Evolutionary conservation across 345 rosid genomes (phyloP), one percentile per base, ranked within the genome.

Genomic region (Dimocarpus longan): DNA sequence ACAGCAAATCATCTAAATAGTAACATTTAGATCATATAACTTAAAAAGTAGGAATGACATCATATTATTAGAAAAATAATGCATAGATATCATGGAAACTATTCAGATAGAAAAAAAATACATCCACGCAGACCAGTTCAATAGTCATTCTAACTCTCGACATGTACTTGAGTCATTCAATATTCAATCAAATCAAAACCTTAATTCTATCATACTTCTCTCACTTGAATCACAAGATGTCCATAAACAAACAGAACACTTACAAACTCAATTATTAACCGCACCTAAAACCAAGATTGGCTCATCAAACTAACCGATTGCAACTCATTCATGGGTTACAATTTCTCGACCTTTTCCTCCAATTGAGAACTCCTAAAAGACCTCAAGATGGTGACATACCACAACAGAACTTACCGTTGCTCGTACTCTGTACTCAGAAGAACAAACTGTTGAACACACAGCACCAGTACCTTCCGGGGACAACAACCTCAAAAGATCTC

Each of bases 351-450:
- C 12, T 40, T 21, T 74, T 13, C 22, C 26, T 13, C 21, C 39
- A 16, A 40, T 18, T 40, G 42, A 21, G 54, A 59, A 52, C 39
- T 57, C 64, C 65, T 42, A 54, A 3, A 50, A 28, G 19, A 46
- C 19, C 64, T n/a, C 18, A n/a, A 48, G 19, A 24, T 6, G 28
- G 28, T 26, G 68, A 67, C 44, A 77, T 39, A 28, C 22, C 26
- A 22, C 43, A 54, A 44, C 40, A 46, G 71, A 73, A 85, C 95
- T 39, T 86, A 91, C 99, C 6, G 92, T 92, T 28, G 86, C 86
- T 80, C 95, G 88, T 76, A 95, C 78, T 84, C 81, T 90, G 86
- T 92, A 93, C 83, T 90, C 91, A 0, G 92, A 78, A 72, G 97
- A 93, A 50, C 90, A 86, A 75, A 88, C 90, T 4, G 94, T 91